These are phyloP conservation scores for Dipteronia sinensis DNA, from an alignment of 345 rosid species.

Conservation along the genomic window DNA sequence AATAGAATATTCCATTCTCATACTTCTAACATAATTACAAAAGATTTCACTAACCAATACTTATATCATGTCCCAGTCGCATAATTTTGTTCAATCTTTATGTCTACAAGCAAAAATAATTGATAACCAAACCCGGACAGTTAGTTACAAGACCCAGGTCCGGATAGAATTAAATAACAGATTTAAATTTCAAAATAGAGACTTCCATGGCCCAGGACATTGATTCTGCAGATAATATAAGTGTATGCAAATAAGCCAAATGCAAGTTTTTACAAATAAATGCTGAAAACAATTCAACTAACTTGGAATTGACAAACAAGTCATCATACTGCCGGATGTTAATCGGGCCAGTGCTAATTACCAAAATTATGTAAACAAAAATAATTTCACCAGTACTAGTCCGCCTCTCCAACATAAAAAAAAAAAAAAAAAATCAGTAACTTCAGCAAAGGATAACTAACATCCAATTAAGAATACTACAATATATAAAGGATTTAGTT, in stretches of 20 bases:
- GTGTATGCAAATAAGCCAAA: not conserved
- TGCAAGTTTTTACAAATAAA: not conserved
- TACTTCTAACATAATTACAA: too few species aligned
- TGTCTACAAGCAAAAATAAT: too few species aligned
- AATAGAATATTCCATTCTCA: too few species aligned
- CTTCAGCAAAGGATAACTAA: not conserved
- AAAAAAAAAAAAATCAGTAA: not conserved
- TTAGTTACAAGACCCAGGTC: too few species aligned
- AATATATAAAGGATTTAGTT: slow-evolving; percentile 30
- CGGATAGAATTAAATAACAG: too few species aligned
- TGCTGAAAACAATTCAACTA: slow-evolving; percentile 13
- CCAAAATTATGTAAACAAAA: not conserved
- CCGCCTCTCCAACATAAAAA: not conserved
- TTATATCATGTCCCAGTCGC: too few species aligned
- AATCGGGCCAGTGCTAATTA: not conserved
- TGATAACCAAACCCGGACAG: too few species aligned
- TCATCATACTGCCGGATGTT: not conserved
- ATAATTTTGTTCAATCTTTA: too few species aligned
- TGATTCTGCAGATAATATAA: not conserved
- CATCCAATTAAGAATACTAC: not conserved
- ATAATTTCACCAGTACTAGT: not conserved
- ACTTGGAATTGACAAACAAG: not conserved
- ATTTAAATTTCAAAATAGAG: not conserved
- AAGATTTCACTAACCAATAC: too few species aligned
- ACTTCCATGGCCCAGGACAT: not conserved